Percentiles rank a stretch among this genome's conserved stretches.
Evolutionary conservation across 306 rosid species (phyloP).

Genomic region (Alnus rubra): DNA sequence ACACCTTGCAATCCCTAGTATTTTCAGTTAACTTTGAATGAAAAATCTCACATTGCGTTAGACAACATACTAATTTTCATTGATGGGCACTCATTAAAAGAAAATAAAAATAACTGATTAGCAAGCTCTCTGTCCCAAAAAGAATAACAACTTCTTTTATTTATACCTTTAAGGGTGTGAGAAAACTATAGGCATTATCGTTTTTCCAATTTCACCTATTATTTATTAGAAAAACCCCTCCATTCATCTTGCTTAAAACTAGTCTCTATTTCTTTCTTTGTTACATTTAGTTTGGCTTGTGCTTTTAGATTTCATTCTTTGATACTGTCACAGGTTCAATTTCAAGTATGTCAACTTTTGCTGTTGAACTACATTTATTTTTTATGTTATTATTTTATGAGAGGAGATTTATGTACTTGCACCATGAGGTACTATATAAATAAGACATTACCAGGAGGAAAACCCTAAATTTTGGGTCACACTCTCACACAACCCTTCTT

Average conservation of each 20-base stretch:
- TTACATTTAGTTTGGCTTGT: conserved; percentile 3
- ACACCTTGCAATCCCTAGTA: background rate
- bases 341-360: conserved; percentile 15
- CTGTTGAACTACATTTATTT: too few relatives aligned
- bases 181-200: background rate
- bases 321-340: conserved; percentile 4
- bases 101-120: too few relatives aligned
- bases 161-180: background rate
- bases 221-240: background rate
- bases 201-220: background rate
- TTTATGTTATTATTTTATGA: too few relatives aligned
- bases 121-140: background rate
- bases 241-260: conserved; percentile 6
- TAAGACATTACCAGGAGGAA: too few relatives aligned
- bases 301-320: background rate
- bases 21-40: background rate
- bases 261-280: background rate
- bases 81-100: background rate
- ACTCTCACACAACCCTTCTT: too few relatives aligned
- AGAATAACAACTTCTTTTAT: background rate
- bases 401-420: too few relatives aligned
- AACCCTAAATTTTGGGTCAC: too few relatives aligned
- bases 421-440: too few relatives aligned
- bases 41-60: background rate
- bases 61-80: background rate